Evolutionary conservation across 495 filamentous ascomycete genomes (phyloP), one percentile per base, ranked within the genome.

Genomic region (Terfezia claveryi): DNA sequence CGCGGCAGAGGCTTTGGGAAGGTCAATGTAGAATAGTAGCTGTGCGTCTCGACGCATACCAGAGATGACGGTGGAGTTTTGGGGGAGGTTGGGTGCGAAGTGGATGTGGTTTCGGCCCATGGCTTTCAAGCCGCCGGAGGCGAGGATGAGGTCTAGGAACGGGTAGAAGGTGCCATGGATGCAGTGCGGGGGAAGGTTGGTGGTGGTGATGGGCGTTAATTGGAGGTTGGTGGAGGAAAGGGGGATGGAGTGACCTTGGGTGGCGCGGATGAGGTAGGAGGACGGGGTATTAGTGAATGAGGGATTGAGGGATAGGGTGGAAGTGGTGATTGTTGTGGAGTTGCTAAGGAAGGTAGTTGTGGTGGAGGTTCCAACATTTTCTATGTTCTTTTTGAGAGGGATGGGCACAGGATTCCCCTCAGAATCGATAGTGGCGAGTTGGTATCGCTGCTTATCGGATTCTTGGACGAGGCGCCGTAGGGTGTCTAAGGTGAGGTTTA

Each of bases 401-500:
- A 46, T 46, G 3, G 41, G 41, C 12, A 46, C 41, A 5, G 41
- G 41, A 2, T 46, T 20, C 14, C 41, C 41, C 12, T 27, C 8
- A 17, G 75, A 68, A 38, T 68, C 68, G 16, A 51, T 32, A 23
- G 74, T 71, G 8, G 78, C 66, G 16, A 85, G 69, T 0, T 84
- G 74, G 72, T 93, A 98, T 17, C 91, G 85, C 66, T 96, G 83
- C 66, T 98, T 98, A 63, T 91, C 85, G 59, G 84, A 88, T 20
- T 73, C 73, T 9, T 69, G 66, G 44, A 95, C 89, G 38, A 82
- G 74, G n/a, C 70, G 55, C 37, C 73, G 65, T 64, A 98, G 77
- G 60, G 93, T 88, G 10, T 72, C 62, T 64, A 95, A 77, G 12
- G 82, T 82, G 11, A 81, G 74, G 53, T 81, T 69, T 5, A 92